Percentiles rank a stretch among this genome's conserved stretches.
These are phyloP conservation scores for Alternaria consortialis DNA, from an alignment of 2,329 filamentous ascomycete genomes.

Conservation along the genomic window DNA sequence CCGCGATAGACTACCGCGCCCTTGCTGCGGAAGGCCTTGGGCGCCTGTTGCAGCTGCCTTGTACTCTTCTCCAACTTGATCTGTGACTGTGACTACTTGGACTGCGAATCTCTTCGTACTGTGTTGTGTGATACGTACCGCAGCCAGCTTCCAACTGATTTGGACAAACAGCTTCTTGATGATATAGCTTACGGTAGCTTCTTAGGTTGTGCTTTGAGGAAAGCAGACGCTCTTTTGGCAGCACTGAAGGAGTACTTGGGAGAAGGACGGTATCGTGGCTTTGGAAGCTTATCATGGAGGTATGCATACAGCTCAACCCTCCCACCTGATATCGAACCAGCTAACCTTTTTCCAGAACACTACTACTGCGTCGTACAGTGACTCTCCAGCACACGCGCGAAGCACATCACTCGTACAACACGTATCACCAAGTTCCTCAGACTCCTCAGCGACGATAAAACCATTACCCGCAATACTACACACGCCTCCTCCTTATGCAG, in stretches of 20 bases:
- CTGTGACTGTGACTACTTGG: conserved; percentile 4
- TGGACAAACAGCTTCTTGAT: not conserved
- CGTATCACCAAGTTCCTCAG: conserved; percentile 6
- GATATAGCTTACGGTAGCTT: not conserved
- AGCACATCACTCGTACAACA: not conserved
- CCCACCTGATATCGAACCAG: not conserved
- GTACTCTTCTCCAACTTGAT: conserved; percentile 11
- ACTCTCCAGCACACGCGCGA: not conserved
- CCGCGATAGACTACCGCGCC: conserved; percentile 7
- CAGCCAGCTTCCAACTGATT: conserved; percentile 10
- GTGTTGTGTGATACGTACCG: conserved; percentile 10
- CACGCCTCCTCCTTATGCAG: conserved; percentile 8
- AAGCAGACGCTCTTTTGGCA: not conserved
- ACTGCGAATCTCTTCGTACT: conserved; percentile 10
- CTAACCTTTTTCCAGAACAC: conserved; percentile 11
- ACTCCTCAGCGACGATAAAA: conserved; percentile 6
- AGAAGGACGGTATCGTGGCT: not conserved
- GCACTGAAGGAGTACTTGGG: not conserved
- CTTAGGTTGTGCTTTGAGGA: not conserved
- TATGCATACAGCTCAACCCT: not conserved
- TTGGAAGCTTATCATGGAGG: conserved; percentile 13
- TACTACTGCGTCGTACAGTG: conserved; percentile 1
- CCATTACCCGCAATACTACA: conserved; percentile 7
- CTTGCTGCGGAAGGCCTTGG: conserved; percentile 11
- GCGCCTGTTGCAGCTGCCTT: conserved; percentile 14